Evolutionary conservation across 2,329 filamentous ascomycete species (phyloP).

Genomic region (Pyricularia grisea): DNA sequence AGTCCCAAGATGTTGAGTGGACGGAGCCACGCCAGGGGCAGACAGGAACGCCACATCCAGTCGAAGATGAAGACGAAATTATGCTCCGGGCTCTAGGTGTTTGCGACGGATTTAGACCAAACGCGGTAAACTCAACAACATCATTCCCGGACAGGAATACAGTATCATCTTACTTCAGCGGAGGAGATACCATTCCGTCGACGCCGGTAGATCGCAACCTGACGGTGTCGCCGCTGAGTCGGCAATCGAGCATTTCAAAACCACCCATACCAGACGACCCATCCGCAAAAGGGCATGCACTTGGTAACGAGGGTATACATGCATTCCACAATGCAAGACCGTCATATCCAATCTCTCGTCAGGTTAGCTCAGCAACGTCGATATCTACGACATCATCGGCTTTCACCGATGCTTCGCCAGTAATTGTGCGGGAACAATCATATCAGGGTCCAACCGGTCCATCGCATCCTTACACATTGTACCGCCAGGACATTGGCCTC

Average conservation of each 20-base stretch:
- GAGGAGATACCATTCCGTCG: not conserved
- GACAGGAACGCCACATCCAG: not conserved
- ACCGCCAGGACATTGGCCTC: constrained; percentile 66
- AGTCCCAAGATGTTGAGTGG: constrained; percentile 12
- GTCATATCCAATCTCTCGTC: not conserved
- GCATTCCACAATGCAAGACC: not conserved
- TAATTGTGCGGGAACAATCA: constrained; percentile 18
- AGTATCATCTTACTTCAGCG: not conserved
- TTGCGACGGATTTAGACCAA: constrained; percentile 11
- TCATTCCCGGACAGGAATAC: not conserved
- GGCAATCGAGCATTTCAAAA: constrained; percentile 46
- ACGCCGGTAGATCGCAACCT: not conserved
- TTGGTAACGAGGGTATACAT: not conserved
- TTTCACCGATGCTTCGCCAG: not conserved
- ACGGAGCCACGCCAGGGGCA: constrained; percentile 9
- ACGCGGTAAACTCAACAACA: not conserved
- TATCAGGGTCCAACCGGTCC: constrained; percentile 64
- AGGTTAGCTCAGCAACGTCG: not conserved
- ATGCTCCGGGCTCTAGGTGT: constrained; percentile 7
- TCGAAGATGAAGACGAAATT: constrained; percentile 3
- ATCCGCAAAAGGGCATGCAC: constrained; percentile 38
- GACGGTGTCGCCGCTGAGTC: not conserved
- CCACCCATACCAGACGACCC: constrained; percentile 35
- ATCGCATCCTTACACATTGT: constrained; percentile 79
- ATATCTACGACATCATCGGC: not conserved